A percentile compares a stretch with the other conserved stretches of the same genome.
phyloP scores from a whole-genome alignment of 2,329 filamentous ascomycete species.

The Colletotrichum noveboracense region DNA sequence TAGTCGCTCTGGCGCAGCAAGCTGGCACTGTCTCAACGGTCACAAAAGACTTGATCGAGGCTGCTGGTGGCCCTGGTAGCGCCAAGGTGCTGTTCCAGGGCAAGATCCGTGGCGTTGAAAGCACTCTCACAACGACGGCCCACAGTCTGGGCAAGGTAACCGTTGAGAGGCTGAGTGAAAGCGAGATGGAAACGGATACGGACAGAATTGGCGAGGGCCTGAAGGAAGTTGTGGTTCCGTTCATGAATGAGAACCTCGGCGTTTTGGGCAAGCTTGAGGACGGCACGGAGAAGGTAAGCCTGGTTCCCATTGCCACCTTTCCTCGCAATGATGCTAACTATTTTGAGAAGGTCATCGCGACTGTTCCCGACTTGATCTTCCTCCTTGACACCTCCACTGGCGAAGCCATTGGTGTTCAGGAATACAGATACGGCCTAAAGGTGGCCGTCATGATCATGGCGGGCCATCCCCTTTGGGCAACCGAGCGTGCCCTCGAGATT shows the following conservation, averaged over 20 bases:
- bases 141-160: conserved; percentile 44
- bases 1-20: conserved; percentile 48
- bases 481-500: conserved; percentile 25
- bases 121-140: conserved; percentile 50
- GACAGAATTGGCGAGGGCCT: conserved; percentile 32
- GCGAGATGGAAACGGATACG: conserved; percentile 33
- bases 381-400: conserved; percentile 42
- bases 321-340: background rate
- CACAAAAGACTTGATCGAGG: conserved; percentile 38
- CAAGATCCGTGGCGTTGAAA: conserved; percentile 33
- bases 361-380: conserved; percentile 46
- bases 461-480: conserved; percentile 8
- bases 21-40: conserved; percentile 48
- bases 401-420: conserved; percentile 39
- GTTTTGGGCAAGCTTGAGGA: conserved; percentile 19
- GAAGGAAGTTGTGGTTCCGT: conserved; percentile 20
- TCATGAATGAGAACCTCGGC: conserved; percentile 25
- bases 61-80: conserved; percentile 37
- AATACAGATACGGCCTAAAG: conserved; percentile 35
- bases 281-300: conserved; percentile 26
- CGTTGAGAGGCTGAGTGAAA: conserved; percentile 43
- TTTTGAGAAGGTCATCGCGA: conserved; percentile 32
- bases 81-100: conserved; percentile 30
- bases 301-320: background rate
- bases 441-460: conserved; percentile 26